phyloP scores from a whole-genome alignment of 2,329 filamentous ascomycete genomes.

The Calonectria montana region DNA sequence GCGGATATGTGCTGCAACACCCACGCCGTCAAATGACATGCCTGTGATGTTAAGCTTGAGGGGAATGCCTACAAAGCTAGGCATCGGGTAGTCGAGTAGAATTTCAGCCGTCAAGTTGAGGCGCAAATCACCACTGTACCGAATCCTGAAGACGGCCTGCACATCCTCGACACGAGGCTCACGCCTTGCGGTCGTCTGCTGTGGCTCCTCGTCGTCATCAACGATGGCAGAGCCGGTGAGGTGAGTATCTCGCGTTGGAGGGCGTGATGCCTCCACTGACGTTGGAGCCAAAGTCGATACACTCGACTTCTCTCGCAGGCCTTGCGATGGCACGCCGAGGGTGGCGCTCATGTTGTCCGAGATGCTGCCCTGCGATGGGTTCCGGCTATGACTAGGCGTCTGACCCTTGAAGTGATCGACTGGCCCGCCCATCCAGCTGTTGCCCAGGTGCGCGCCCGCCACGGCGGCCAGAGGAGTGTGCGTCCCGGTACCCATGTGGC shows the following conservation, averaged over 20 bases:
- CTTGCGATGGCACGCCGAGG: constrained; percentile 55
- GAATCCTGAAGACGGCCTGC: constrained; percentile 91
- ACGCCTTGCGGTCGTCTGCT: constrained; percentile 55
- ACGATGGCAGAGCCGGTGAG: constrained; percentile 51
- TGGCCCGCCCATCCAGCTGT: constrained; percentile 49
- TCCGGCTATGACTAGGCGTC: constrained; percentile 53
- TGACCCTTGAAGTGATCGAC: constrained; percentile 26
- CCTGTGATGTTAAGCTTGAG: constrained; percentile 96
- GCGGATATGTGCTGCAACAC: constrained; percentile 90
- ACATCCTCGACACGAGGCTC: constrained; percentile 87
- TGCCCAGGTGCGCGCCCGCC: constrained; percentile 69
- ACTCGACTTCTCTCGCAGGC: constrained; percentile 68
- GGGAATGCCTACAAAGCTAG: constrained; percentile 95
- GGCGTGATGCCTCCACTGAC: constrained; percentile 63
- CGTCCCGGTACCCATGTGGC: constrained; percentile 80
- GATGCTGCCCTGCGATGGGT: constrained; percentile 59
- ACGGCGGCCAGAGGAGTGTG: constrained; percentile 85
- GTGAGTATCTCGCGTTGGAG: constrained; percentile 66
- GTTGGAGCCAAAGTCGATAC: constrained; percentile 72
- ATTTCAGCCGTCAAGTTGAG: constrained; percentile 95
- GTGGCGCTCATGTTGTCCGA: constrained; percentile 53
- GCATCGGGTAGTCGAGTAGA: constrained; percentile 97
- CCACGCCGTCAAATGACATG: constrained; percentile 93
- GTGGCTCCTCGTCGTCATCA: constrained; percentile 48
- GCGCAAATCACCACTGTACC: constrained; percentile 87